phyloP scores from a whole-genome alignment of 495 filamentous ascomycete genomes.

The Lentithecium fluviatile region DNA sequence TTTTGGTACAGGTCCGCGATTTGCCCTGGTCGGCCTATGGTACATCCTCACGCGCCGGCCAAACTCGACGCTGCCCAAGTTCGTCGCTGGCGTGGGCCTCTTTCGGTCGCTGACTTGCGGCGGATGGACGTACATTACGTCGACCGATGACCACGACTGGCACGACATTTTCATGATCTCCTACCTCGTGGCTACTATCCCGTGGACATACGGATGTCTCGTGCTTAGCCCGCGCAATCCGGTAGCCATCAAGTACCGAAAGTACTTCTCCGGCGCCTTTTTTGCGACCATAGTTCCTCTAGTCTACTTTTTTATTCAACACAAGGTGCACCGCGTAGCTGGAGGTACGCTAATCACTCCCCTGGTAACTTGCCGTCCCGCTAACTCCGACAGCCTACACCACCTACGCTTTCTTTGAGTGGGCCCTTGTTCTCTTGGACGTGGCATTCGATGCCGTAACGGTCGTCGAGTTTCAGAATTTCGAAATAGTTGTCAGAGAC shows the following conservation, averaged over 20 bases:
- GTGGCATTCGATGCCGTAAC: conserved; percentile 97
- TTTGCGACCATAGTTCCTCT: conserved; percentile 88
- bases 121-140: conserved; percentile 98
- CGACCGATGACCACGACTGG: conserved; percentile 97
- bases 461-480: conserved; percentile 85
- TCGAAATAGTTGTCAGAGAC: conserved; percentile 88
- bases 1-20: conserved; percentile 67
- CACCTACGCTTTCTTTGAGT: conserved; percentile 98
- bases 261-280: conserved; percentile 78
- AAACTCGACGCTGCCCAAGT: conserved; percentile 72
- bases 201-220: conserved; percentile 92
- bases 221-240: conserved; percentile 84
- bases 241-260: conserved; percentile 82
- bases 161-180: conserved; percentile 99
- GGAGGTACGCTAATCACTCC: conserved; percentile 66
- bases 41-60: conserved; percentile 82
- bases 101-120: conserved; percentile 92
- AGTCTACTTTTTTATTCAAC: conserved; percentile 97
- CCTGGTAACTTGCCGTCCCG: not conserved
- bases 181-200: conserved; percentile 89
- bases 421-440: conserved; percentile 91
- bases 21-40: conserved; percentile 87
- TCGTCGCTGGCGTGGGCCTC: conserved; percentile 75
- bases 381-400: conserved; percentile 72
- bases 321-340: conserved; percentile 91